Base-by-base conservation (phyloP, 352 stramenopile genomes). In the Phytophthora capsici region DNA sequence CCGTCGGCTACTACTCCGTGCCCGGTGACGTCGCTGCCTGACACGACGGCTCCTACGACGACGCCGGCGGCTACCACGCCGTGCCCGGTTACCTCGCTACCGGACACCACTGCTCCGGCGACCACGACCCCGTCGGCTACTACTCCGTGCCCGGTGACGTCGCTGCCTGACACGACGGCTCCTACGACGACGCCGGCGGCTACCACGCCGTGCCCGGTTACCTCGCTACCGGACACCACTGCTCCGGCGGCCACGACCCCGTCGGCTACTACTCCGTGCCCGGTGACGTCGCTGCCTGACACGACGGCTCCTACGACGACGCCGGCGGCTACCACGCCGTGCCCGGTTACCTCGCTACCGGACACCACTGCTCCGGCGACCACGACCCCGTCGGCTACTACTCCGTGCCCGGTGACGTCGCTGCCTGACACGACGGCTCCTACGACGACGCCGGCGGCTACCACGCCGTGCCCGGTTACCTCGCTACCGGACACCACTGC, bases 211-310 rank as follows among this genome's bases (percentile, higher is more conserved):
- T 56, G 48, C 48, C 48, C 46, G 26, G 46, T 41, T 3, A 53
- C 46, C 0, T 43, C 46, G 46, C 14, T 53, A 1, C 53, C 53
- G 4, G 53, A 61, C 41, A 60, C 40, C 1, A 17, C 5, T 2
- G 28, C 40, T 12, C 53, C 53, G 1, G 9, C 53, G 6, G n/a
- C 41, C 1, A 51, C 44, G 23, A 26, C 7, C 26, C 44, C 3
- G 32, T 38, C 23, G 32, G 32, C 32, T 16, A 38, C 32, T 16
- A 38, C 32, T 0, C 32, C 32, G 3, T 28, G 56, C n/a, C 56
- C 56, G 0, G 56, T 63, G 16, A 63, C 56, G 0, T 63, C 56
- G 19, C 26, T 63, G 9, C 56, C 56, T 1, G 55, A 63, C 30
- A 63, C 55, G 30, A 25, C 14, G 2, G 28, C 55, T 16, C 55